These are phyloP conservation scores for Rhynchosporium secalis DNA, from an alignment of 2,329 filamentous ascomycete species.

Conservation along the genomic window DNA sequence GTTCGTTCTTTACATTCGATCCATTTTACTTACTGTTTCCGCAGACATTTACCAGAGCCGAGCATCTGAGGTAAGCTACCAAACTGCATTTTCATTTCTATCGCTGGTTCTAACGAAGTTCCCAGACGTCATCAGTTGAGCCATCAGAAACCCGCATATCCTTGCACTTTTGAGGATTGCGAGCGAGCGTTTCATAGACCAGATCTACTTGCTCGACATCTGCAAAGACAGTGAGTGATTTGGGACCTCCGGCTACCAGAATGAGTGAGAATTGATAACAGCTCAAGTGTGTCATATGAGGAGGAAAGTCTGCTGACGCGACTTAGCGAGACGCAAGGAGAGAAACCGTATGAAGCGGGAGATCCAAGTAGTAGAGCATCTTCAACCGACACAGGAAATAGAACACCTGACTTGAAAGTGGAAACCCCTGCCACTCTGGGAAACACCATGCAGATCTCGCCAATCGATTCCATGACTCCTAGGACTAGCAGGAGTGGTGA, in stretches of 20 bases:
- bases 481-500: conserved; percentile 32
- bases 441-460: conserved; percentile 24
- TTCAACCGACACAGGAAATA: conserved; percentile 32
- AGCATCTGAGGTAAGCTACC: conserved; percentile 55
- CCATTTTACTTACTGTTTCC: conserved; percentile 23
- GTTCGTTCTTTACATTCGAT: neutral
- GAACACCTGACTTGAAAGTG: conserved; percentile 29
- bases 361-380: conserved; percentile 35
- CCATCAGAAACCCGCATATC: conserved; percentile 54
- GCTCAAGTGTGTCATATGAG: neutral
- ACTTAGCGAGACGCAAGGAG: conserved; percentile 48
- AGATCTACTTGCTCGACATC: conserved; percentile 60
- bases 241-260: neutral
- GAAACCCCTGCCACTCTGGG: conserved; percentile 17
- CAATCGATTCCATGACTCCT: conserved; percentile 30
- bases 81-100: neutral
- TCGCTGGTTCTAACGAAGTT: conserved; percentile 28
- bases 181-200: conserved; percentile 58
- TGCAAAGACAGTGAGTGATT: conserved; percentile 50
- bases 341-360: conserved; percentile 40
- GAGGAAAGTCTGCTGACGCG: conserved; percentile 22
- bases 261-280: neutral
- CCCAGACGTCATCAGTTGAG: conserved; percentile 60
- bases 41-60: conserved; percentile 62
- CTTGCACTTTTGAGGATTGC: conserved; percentile 55